Base-by-base conservation (phyloP, 169 alveolate species). In the Eimeria sp. region DNA sequence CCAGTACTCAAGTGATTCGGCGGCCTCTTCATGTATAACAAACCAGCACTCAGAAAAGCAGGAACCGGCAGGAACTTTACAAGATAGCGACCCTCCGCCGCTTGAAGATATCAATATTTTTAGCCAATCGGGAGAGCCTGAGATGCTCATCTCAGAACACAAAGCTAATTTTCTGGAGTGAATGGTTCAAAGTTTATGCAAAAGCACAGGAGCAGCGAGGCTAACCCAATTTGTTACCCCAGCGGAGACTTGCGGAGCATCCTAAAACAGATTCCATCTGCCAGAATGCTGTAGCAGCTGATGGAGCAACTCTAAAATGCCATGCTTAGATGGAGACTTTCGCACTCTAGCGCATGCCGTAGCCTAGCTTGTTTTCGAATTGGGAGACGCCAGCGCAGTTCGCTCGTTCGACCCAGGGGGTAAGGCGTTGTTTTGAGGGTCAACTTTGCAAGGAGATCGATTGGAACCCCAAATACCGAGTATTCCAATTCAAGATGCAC, bases 61-160 rank as follows among this genome's bases (percentile, higher is more conserved):
- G 54, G n/a, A n/a, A 16, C 60, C 2, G 46, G 66, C 30, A 23
- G 52, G 43, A 43, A 33, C 2, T 33, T 37, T 64, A 18, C 66
- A 37, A 33, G 93, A 87, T 11, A 46, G 46, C 68, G 82, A 87
- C 8, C 90, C 90, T n/a, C 90, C 90, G 9, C 90, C 90, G 10
- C 90, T 83, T 25, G 90, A 83, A 33, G 90, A 83, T 2, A 83
- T 83, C 40, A 49, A 40, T 23, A 74, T 40, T 56, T 74, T 40
- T 16, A 74, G 54, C 56, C 83, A 37, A 4, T 6, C 40, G 30
- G 83, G 33, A 74, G 58, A 74, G 23, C 56, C 54, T 74, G 58
- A 37, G 56, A 16, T 40, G 14, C 56, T 74, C 56, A 74, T 40
- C n/a, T 40, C 83, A 74, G 58, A 74, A 37, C 9, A 33, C 8